Evolutionary conservation across 495 filamentous ascomycete genomes (phyloP).

Genomic region (Penicillium canariense): DNA sequence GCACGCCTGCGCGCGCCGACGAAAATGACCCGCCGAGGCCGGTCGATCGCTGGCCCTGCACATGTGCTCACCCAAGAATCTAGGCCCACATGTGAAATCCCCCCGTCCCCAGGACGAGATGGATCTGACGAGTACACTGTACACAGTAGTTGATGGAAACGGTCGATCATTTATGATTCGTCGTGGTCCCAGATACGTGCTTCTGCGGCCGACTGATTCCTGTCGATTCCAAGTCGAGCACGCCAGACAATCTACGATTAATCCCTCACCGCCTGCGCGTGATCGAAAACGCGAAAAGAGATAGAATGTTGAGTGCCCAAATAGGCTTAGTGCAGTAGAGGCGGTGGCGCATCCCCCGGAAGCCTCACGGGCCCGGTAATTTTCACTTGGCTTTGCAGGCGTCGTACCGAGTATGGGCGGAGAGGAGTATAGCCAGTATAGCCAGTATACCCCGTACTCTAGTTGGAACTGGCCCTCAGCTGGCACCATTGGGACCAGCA

Average conservation of each 20-base stretch:
- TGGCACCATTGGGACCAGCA: not conserved
- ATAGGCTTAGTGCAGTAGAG: not conserved
- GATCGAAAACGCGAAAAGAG: not conserved
- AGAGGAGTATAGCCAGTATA: too few relatives aligned
- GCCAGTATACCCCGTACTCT: not conserved
- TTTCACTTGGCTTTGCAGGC: slow-evolving; percentile 4
- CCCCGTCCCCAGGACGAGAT: not conserved
- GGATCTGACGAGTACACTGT: not conserved
- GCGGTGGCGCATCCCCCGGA: not conserved
- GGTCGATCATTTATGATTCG: too few relatives aligned
- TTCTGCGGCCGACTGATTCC: not conserved
- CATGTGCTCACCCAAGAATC: slow-evolving; percentile 15
- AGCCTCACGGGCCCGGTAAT: slow-evolving; percentile 12
- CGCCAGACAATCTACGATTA: too few relatives aligned
- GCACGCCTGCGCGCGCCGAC: slow-evolving; percentile 8
- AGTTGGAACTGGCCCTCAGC: not conserved
- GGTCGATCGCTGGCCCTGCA: slow-evolving; percentile 10
- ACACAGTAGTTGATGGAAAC: too few relatives aligned
- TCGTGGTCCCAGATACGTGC: too few relatives aligned
- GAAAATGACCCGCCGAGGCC: slow-evolving; percentile 29
- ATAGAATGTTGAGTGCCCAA: slow-evolving; percentile 15
- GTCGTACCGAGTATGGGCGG: too few relatives aligned
- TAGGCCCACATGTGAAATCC: slow-evolving; percentile 18
- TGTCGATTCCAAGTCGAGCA: too few relatives aligned
- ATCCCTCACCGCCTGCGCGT: not conserved